phyloP scores from a whole-genome alignment of 306 rosid species.

The Ceratonia siliqua region DNA sequence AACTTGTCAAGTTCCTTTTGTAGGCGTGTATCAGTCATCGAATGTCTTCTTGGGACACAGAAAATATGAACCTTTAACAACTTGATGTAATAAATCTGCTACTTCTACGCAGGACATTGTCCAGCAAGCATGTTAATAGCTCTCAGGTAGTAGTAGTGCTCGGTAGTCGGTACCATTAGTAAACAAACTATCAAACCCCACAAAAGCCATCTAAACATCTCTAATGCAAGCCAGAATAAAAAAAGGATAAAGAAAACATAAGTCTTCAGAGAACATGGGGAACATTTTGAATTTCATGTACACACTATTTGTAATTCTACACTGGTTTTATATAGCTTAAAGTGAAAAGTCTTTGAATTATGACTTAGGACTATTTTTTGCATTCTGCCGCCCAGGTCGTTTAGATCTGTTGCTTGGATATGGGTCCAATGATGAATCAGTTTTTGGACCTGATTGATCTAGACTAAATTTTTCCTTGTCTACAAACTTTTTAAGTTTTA shows the following conservation, averaged over 20 bases:
- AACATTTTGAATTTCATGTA: not conserved
- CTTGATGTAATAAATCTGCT: not conserved
- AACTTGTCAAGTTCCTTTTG: not conserved
- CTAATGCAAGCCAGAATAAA: not conserved
- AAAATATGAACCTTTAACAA: not conserved
- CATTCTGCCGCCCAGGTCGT: not conserved
- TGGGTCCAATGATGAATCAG: not conserved
- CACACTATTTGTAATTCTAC: not conserved
- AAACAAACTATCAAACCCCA: not conserved
- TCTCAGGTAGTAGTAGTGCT: not conserved
- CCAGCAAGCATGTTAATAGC: not conserved
- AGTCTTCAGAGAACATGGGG: not conserved
- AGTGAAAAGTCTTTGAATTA: not conserved
- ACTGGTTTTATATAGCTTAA: not conserved
- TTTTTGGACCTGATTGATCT: not conserved
- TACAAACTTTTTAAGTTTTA: not conserved
- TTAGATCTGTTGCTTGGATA: not conserved
- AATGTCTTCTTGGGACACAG: not conserved
- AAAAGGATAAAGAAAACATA: not conserved
- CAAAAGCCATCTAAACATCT: not conserved
- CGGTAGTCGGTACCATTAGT: not conserved
- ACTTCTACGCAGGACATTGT: not conserved
- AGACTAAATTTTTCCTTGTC: not conserved
- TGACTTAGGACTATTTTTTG: not conserved
- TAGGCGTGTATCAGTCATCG: not conserved